These are phyloP conservation scores for Skeletonema costatum DNA, from an alignment of 108 stramenopile species.

Conservation along the genomic window DNA sequence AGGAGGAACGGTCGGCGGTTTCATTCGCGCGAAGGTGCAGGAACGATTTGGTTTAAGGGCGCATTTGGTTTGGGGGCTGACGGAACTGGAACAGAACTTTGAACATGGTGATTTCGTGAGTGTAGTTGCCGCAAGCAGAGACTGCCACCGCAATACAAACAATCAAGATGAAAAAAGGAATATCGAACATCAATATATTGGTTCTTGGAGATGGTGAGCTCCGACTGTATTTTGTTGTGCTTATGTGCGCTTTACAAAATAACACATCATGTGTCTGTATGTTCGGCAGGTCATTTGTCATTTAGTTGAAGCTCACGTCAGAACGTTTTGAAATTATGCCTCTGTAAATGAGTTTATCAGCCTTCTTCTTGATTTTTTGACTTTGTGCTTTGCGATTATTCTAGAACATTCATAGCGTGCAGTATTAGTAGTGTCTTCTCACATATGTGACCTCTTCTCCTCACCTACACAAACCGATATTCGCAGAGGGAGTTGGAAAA, in stretches of 20 bases:
- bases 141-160: not conserved
- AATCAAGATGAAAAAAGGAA: slow-evolving; percentile 7
- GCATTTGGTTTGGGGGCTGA: no score
- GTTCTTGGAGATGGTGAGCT: slow-evolving; percentile 82
- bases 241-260: not conserved
- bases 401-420: no score
- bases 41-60: no score
- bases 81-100: no score
- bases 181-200: slow-evolving; percentile 61
- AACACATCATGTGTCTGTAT: not conserved
- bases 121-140: no score
- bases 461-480: not conserved
- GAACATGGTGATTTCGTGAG: no score
- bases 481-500: slow-evolving; percentile 83
- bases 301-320: not conserved
- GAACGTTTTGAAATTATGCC: no score
- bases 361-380: not conserved
- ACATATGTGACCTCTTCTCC: slow-evolving; percentile 3
- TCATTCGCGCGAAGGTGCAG: no score
- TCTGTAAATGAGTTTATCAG: not conserved
- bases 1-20: no score
- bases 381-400: not conserved
- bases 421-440: not conserved
- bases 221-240: not conserved
- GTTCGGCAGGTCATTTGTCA: not conserved